Base-by-base conservation (phyloP, 208 protist genomes). In the Crithidia mellificae region DNA sequence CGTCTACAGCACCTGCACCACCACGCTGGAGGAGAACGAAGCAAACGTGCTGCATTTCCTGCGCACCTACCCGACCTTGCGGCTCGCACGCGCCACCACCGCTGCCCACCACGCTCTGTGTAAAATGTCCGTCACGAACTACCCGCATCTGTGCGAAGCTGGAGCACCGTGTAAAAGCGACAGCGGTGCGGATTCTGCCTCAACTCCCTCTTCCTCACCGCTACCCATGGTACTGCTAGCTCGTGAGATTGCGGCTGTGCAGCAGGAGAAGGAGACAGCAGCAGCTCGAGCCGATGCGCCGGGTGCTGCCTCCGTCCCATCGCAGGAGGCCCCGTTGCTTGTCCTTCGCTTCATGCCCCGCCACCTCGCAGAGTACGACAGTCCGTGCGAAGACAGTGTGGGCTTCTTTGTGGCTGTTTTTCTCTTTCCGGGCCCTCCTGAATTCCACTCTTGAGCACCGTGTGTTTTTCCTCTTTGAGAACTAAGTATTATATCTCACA, bases 1-100 rank as follows among this genome's bases (percentile, higher is more conserved):
- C 27, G 74, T 83, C 49, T 91, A 91, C 71, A 88, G 81, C 61
- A 91, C 83, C 25, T 92, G 83, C 77, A 87, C 83, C 46, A 85
- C 83, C 2, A 83, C 86, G 3, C 47, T 80, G 41, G 81, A 89
- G 61, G 92, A 97, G 55, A 95, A 97, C 61, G 92, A 97, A 41
- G 78, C 63, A 1, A 92, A 89, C 55, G 85, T 96, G 15, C 41
- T 85, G 7, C 72, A 81, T 49, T 70, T 81, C 39, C 70, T 92
- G 20, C 46, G 70, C 22, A 74, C 51, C 19, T 87, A 81, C 72
- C 74, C 78, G 3, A 52, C 20, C 12, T 20, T 89, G 30, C 67
- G 72, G 11, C 77, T 89, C 20, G 75, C 74, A 49, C 77, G 81
- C 22, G 81, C 83, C n/a, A 44, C 15, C n/a, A 78, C 65, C 8